Evolutionary conservation across 768 basidiomycete species (phyloP), one percentile per base, ranked within the genome.

Genomic region (Coprinopsis marcescibilis): DNA sequence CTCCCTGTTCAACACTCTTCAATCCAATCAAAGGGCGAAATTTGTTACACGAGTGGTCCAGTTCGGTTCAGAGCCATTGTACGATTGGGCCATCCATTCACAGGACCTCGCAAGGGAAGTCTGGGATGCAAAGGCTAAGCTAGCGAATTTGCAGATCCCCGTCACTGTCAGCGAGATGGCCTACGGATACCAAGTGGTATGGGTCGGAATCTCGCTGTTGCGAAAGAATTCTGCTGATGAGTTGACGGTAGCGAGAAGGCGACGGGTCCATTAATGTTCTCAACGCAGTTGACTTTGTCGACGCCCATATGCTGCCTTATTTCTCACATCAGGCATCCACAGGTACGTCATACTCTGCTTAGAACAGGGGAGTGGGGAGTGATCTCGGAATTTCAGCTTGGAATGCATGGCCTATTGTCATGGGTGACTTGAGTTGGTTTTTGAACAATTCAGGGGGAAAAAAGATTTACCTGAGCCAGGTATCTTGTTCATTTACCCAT

Each of bases 381-480:
- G 15, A 38, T 20, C 38, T 23, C 24, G 34, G 25, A 19, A 19
- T 21, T 7, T 52, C 53, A 77, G 85, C 78, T 3, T 71, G 69
- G 35, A 57, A 69, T 15, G 73, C 84, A 1, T 86, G 85, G 83
- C 76, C 82, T 1, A 64, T 81, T 23, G 77, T 87, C 0, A 40
- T 67, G 48, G 59, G 55, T 1, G 83, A 88, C 57, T 58, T 85
- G 45, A 60, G 83, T 49, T 88, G 80, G 77, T 88, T 88, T 56
- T 70, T 81, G 30, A 57, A 67, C n/a, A 71, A 81, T 44, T 80
- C 77, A 3, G 57, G 73, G 24, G 78, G 76, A 10, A 87, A 87
- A 69, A 88, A 89, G 64, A 83, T 87, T 58, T 83, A 83, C 55
- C 68, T 86, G 29, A 80, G 77, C 54, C 75, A 89, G 73, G 86